Evolutionary conservation across 768 basidiomycete species (phyloP).

Genomic region (Candolleomyces aberdarensis): DNA sequence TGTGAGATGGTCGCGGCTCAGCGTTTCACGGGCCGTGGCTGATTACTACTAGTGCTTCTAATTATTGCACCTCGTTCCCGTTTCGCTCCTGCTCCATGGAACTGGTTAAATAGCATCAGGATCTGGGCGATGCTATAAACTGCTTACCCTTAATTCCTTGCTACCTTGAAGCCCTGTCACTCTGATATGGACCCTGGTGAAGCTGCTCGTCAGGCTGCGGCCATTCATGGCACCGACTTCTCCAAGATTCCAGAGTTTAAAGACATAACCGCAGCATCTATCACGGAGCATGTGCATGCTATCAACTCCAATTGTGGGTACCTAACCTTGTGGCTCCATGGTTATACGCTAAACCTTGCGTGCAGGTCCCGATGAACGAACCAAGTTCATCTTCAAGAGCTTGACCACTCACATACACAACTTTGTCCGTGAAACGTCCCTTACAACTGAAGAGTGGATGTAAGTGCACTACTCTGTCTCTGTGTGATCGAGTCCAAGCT

Average conservation of each 20-base stretch:
- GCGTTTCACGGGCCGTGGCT: no score
- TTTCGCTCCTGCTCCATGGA: no score
- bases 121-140: neutral
- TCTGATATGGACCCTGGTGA: slow-evolving; percentile 7
- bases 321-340: neutral
- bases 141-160: neutral
- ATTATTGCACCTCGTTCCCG: no score
- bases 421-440: slow-evolving; percentile 67
- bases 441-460: slow-evolving; percentile 89
- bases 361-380: slow-evolving; percentile 36
- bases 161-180: neutral
- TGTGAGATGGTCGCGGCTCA: no score
- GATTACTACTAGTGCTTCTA: no score
- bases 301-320: slow-evolving; percentile 38
- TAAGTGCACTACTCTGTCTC: slow-evolving; percentile 16
- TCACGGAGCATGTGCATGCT: slow-evolving; percentile 38
- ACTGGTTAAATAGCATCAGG: no score
- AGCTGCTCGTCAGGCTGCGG: slow-evolving; percentile 26
- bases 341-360: slow-evolving; percentile 8
- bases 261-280: slow-evolving; percentile 38
- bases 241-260: slow-evolving; percentile 38
- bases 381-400: slow-evolving; percentile 41
- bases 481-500: slow-evolving; percentile 1
- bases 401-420: slow-evolving; percentile 68
- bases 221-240: slow-evolving; percentile 34